Conservation (phyloP, 495 filamentous ascomycete genomes). For the Penicillium mononematosum region DNA sequence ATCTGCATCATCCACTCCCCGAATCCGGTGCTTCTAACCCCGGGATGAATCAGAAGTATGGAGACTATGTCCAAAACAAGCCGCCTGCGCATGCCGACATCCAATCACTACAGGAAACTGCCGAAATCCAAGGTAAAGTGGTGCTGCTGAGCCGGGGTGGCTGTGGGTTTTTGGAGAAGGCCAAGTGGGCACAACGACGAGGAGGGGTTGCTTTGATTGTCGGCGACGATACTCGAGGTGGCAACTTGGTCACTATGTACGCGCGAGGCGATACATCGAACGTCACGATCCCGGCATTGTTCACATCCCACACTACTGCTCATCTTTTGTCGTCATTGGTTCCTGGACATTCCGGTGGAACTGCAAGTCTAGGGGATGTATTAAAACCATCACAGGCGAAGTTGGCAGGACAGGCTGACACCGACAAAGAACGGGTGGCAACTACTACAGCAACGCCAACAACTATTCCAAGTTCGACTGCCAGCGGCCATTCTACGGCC, state of each 20-base stretch:
- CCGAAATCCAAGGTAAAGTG: conserved; percentile 91
- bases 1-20: conserved; percentile 70
- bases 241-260: conserved; percentile 91
- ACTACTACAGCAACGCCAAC: conserved; percentile 26
- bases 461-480: conserved; percentile 27
- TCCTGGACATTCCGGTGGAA: conserved; percentile 63
- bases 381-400: conserved; percentile 26
- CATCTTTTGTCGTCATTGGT: conserved; percentile 89
- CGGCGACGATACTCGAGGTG: conserved; percentile 86
- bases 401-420: conserved; percentile 20
- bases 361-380: conserved; percentile 52
- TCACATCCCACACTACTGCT: conserved; percentile 92
- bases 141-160: conserved; percentile 88
- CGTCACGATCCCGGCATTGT: conserved; percentile 87
- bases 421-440: conserved; percentile 22
- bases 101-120: conserved; percentile 88
- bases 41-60: conserved; percentile 34
- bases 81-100: conserved; percentile 78
- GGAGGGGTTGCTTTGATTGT: conserved; percentile 90
- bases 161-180: conserved; percentile 96
- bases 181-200: conserved; percentile 90
- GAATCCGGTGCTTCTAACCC: conserved; percentile 41
- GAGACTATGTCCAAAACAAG: conserved; percentile 45
- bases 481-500: conserved; percentile 24
- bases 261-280: conserved; percentile 92